Evolutionary conservation across 1,139 yeast genomes (phyloP), one percentile per base, ranked within the genome.

Genomic region (Nadsonia starkeyi-henricii): DNA sequence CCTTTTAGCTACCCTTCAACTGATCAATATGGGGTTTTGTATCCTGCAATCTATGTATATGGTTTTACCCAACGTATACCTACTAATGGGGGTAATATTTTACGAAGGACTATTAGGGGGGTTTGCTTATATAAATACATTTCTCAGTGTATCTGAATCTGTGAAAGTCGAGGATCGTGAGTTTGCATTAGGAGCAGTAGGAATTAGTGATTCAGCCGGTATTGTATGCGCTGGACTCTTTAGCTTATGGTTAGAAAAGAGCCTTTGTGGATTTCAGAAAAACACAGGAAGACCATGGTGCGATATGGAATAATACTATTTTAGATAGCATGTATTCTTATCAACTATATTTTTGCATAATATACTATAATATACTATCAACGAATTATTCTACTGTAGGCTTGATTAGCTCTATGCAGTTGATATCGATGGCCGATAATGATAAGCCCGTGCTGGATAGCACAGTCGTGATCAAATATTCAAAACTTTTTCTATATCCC

Each of bases 61-160:
- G 60, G 66, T 79, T 48, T 58, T 75, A 17, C 91, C 94, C 1
- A 78, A 75, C 51, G 75, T 89, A 3, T 84, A 84, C 72, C 58
- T 75, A 2, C 61, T 88, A 45, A 70, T 85, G 67, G 19, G 72
- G 0, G 63, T 89, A 39, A 74, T 86, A 3, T 75, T 89, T 51
- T 88, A 85, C 63, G 97, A 91, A 61, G 97, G 74, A 0, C 69
- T 91, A 20, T 68, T 91, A 12, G 97, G 97, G 1, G 97, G 98
- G 1, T 76, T 84, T 2, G 79, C 91, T 21, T 91, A 91, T 60
- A 93, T 85, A 47, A 89, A 89, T 59, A 88, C 96, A 0, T 91
- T 85, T 58, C 70, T 82, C 70, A 71, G 78, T 17, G 91, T 88
- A 0, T 73, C 84, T 45, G 95, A 86, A 53, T 71, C 76, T 1